Evolutionary conservation across 2,329 filamentous ascomycete species (phyloP).

Genomic region (Bimuria novae-zelandiae): DNA sequence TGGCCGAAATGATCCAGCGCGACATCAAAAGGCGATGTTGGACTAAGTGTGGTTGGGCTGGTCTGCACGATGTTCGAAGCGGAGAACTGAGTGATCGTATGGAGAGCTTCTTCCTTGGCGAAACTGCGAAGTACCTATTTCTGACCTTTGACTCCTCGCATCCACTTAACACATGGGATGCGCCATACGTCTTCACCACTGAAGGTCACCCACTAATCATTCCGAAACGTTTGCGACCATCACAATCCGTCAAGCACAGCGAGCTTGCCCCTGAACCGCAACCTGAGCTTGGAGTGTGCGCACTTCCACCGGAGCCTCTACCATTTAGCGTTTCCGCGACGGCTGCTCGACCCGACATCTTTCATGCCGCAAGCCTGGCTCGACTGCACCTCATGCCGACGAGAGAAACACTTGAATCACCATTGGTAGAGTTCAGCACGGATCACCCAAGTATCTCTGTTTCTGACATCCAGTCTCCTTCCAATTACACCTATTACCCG

Average conservation of each 20-base stretch:
- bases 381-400: slow-evolving; percentile 76
- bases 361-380: slow-evolving; percentile 85
- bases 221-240: slow-evolving; percentile 54
- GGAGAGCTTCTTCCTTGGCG: slow-evolving; percentile 98
- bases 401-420: slow-evolving; percentile 61
- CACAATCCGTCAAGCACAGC: slow-evolving; percentile 9
- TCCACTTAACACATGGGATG: slow-evolving; percentile 84
- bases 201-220: slow-evolving; percentile 94
- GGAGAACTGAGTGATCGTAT: slow-evolving; percentile 92
- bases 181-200: slow-evolving; percentile 90
- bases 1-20: slow-evolving; percentile 90
- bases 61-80: slow-evolving; percentile 63
- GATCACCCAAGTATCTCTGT: slow-evolving; percentile 60
- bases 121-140: slow-evolving; percentile 95
- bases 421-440: slow-evolving; percentile 58
- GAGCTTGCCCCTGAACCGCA: slow-evolving; percentile 16
- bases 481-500: slow-evolving; percentile 85
- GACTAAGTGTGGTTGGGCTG: slow-evolving; percentile 91
- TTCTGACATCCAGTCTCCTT: slow-evolving; percentile 62
- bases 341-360: slow-evolving; percentile 79
- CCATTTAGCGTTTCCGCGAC: slow-evolving; percentile 78
- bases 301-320: slow-evolving; percentile 61
- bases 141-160: slow-evolving; percentile 85
- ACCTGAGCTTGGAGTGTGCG: slow-evolving; percentile 63
- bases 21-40: slow-evolving; percentile 89